Percentiles rank a stretch among this genome's conserved stretches.
These are phyloP conservation scores for Suhomyces sp. DNA, from an alignment of 805 yeast species.

Conservation along the genomic window DNA sequence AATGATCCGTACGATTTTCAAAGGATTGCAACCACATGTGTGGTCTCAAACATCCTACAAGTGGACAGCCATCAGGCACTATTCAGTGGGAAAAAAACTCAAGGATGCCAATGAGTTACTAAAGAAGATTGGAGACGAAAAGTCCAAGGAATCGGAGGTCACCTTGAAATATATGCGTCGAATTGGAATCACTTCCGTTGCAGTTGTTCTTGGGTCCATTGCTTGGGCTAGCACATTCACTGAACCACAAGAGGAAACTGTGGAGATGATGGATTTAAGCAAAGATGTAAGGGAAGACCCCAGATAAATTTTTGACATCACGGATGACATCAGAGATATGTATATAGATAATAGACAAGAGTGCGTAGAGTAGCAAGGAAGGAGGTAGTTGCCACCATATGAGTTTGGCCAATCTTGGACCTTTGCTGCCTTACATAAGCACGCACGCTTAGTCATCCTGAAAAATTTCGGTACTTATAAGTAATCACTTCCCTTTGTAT, in stretches of 20 bases:
- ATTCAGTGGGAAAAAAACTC: slow-evolving; percentile 17
- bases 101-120: slow-evolving; percentile 21
- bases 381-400: neutral
- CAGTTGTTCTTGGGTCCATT: slow-evolving; percentile 26
- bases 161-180: slow-evolving; percentile 23
- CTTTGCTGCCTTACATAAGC: slow-evolving; percentile 1
- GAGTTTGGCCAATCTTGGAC: neutral
- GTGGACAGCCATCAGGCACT: neutral
- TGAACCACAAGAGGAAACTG: slow-evolving; percentile 3
- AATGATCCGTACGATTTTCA: neutral
- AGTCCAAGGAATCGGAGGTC: slow-evolving; percentile 26
- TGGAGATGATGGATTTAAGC: slow-evolving; percentile 15
- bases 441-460: slow-evolving; percentile 2
- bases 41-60: neutral
- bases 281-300: slow-evolving; percentile 17
- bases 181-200: slow-evolving; percentile 25
- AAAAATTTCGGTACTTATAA: slow-evolving; percentile 3
- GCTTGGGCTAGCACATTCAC: slow-evolving; percentile 24
- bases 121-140: slow-evolving; percentile 34
- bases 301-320: neutral
- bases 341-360: neutral
- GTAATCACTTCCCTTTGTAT: neutral
- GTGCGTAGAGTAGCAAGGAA: neutral
- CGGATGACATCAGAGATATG: neutral
- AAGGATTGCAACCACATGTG: neutral